Conservation (phyloP, 2,329 filamentous ascomycete genomes). For the Verticillium dahliae region DNA sequence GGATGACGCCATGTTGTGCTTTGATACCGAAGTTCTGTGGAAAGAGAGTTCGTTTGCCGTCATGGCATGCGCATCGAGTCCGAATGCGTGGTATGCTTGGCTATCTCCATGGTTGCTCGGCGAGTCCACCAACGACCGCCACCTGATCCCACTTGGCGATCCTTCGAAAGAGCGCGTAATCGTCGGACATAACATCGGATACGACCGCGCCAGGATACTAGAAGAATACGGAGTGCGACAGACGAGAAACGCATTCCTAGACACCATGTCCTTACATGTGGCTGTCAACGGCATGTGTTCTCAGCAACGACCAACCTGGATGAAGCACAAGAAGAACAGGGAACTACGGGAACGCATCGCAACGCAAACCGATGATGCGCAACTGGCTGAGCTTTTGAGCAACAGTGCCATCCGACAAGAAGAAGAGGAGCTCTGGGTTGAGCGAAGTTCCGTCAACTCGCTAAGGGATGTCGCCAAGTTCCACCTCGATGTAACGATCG, state of each 20-base stretch:
- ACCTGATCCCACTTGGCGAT: slow-evolving; percentile 84
- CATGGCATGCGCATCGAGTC: slow-evolving; percentile 91
- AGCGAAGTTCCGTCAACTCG: slow-evolving; percentile 90
- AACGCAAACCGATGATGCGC: slow-evolving; percentile 61
- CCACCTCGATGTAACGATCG: slow-evolving; percentile 83
- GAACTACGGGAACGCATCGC: slow-evolving; percentile 77
- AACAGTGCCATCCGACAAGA: slow-evolving; percentile 65
- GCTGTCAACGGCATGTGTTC: slow-evolving; percentile 99
- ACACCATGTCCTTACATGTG: slow-evolving; percentile 97
- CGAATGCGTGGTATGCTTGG: slow-evolving; percentile 95
- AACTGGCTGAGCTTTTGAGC: slow-evolving; percentile 65
- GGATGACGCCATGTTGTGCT: slow-evolving; percentile 75
- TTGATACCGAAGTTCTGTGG: slow-evolving; percentile 96
- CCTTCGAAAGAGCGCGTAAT: slow-evolving; percentile 66
- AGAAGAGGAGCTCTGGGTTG: slow-evolving; percentile 94
- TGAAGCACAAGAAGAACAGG: slow-evolving; percentile 88
- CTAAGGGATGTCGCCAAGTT: slow-evolving; percentile 94
- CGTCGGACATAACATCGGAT: slow-evolving; percentile 93
- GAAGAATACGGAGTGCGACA: slow-evolving; percentile 87
- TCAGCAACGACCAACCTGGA: slow-evolving; percentile 90
- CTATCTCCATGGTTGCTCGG: slow-evolving; percentile 89
- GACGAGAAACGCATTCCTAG: slow-evolving; percentile 78
- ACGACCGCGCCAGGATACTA: slow-evolving; percentile 78
- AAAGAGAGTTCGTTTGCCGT: slow-evolving; percentile 88
- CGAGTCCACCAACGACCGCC: slow-evolving; percentile 68